These are phyloP conservation scores for Trichoderma asperelloides DNA, from an alignment of 495 filamentous ascomycete genomes.

Conservation along the genomic window DNA sequence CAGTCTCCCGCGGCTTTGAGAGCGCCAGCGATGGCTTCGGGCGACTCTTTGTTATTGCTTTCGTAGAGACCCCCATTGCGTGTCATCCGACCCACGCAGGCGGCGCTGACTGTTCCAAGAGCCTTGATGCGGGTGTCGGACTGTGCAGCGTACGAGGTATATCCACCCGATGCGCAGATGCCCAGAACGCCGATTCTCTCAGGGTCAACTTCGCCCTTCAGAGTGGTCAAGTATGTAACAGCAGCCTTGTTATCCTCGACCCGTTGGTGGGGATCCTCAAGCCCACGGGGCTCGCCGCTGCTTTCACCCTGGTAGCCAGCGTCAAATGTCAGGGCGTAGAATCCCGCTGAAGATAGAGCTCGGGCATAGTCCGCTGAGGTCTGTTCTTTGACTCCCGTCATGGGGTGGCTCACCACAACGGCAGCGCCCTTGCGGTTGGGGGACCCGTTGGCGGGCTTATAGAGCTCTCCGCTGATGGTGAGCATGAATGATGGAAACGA, in stretches of 20 bases:
- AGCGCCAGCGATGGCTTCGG: slow-evolving; percentile 13
- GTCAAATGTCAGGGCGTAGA: slow-evolving; percentile 28
- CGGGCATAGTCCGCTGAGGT: slow-evolving; percentile 24
- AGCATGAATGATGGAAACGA: background rate
- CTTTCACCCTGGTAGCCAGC: slow-evolving; percentile 31
- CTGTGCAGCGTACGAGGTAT: slow-evolving; percentile 25
- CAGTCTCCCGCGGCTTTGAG: background rate
- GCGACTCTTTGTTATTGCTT: slow-evolving; percentile 10
- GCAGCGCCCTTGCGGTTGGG: slow-evolving; percentile 17
- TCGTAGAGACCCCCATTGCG: slow-evolving; percentile 14
- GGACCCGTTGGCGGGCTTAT: background rate
- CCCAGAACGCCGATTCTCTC: slow-evolving; percentile 30
- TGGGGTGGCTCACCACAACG: slow-evolving; percentile 28
- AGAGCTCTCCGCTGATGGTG: slow-evolving; percentile 10
- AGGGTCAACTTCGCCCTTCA: slow-evolving; percentile 19
- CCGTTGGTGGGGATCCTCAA: slow-evolving; percentile 31
- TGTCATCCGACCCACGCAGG: slow-evolving; percentile 22
- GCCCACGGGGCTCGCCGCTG: slow-evolving; percentile 24
- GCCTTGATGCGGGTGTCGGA: slow-evolving; percentile 32
- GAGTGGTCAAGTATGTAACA: slow-evolving; percentile 25
- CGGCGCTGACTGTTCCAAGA: slow-evolving; percentile 23
- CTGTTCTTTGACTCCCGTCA: slow-evolving; percentile 32
- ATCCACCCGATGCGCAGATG: slow-evolving; percentile 33
- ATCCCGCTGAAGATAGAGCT: slow-evolving; percentile 23
- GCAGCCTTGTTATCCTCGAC: slow-evolving; percentile 29